phyloP scores from a whole-genome alignment of 768 basidiomycete species.

The Leccinum incarnatum region DNA sequence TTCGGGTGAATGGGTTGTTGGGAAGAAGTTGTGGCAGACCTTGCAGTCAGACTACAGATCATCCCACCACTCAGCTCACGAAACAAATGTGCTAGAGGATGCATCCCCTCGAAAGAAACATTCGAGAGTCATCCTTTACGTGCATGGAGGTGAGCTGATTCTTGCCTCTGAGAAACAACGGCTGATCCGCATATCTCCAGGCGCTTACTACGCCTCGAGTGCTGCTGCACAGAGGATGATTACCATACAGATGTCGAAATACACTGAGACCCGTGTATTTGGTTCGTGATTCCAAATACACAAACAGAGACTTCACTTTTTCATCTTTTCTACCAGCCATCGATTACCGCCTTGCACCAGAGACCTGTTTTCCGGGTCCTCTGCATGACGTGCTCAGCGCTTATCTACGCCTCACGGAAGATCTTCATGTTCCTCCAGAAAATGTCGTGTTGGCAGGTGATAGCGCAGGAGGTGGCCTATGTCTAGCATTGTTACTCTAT shows the following conservation, averaged over 20 bases:
- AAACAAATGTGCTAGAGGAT: constrained; percentile 15
- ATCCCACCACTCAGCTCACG: constrained; percentile 29
- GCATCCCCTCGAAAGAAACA: constrained; percentile 39
- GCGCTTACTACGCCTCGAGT: constrained; percentile 91
- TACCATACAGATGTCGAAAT: constrained; percentile 88
- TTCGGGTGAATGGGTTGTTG: constrained; percentile 96
- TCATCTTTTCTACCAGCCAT: constrained; percentile 50
- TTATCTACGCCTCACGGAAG: constrained; percentile 84
- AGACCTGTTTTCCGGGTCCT: constrained; percentile 91
- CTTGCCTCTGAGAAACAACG: background rate
- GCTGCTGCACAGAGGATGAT: constrained; percentile 88
- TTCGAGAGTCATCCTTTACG: constrained; percentile 86
- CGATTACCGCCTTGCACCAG: constrained; percentile 94
- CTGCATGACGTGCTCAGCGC: constrained; percentile 81
- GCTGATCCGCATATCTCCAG: constrained; percentile 35
- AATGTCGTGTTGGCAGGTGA: constrained; percentile 90
- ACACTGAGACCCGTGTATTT: constrained; percentile 86
- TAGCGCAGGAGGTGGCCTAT: constrained; percentile 89
- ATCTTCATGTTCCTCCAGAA: constrained; percentile 86
- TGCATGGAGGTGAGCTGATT: constrained; percentile 76
- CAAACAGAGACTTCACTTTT: background rate
- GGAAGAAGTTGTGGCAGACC: constrained; percentile 83
- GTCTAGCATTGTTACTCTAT: constrained; percentile 87
- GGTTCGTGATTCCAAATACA: constrained; percentile 40
- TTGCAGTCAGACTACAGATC: constrained; percentile 81